A percentile compares a stretch with the other conserved stretches of the same genome.
phyloP scores from a whole-genome alignment of 1,284 basidiomycete species.

The Ustilago crameri region DNA sequence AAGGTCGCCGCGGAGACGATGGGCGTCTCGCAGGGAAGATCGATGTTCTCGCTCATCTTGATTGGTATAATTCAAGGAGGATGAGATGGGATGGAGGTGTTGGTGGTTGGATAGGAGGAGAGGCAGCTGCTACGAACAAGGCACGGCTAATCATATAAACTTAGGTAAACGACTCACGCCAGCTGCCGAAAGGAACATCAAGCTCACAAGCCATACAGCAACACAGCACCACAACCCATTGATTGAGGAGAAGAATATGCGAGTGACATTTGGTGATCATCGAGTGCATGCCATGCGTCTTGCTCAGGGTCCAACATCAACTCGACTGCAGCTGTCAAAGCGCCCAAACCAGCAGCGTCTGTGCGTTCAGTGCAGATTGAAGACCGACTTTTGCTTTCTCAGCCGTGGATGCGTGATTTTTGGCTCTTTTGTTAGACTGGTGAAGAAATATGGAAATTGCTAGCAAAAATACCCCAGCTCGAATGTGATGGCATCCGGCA shows the following conservation, averaged over 20 bases:
- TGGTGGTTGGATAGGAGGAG: background rate
- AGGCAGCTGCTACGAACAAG: background rate
- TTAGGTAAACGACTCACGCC: slow-evolving; percentile 4
- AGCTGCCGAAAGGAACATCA: no score
- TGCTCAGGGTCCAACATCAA: no score
- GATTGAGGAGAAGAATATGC: no score
- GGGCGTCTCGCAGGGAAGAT: slow-evolving; percentile 44
- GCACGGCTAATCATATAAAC: background rate
- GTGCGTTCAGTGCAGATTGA: no score
- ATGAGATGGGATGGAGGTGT: background rate
- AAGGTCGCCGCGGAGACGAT: slow-evolving; percentile 41
- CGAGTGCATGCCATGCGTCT: slow-evolving; percentile 11
- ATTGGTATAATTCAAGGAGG: no score
- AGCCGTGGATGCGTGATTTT: slow-evolving; percentile 17
- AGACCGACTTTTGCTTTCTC: slow-evolving; percentile 25
- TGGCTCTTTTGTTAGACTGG: slow-evolving; percentile 3
- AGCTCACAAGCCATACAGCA: no score
- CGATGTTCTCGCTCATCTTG: slow-evolving; percentile 30
- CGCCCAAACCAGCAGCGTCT: no score
- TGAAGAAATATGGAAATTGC: background rate
- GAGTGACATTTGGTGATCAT: slow-evolving; percentile 32
- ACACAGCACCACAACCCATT: no score
- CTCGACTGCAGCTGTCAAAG: background rate
- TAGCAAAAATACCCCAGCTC: background rate
- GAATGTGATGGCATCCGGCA: background rate